phyloP scores from a whole-genome alignment of 2,329 filamentous ascomycete species.

The Fusarium heterosporum region DNA sequence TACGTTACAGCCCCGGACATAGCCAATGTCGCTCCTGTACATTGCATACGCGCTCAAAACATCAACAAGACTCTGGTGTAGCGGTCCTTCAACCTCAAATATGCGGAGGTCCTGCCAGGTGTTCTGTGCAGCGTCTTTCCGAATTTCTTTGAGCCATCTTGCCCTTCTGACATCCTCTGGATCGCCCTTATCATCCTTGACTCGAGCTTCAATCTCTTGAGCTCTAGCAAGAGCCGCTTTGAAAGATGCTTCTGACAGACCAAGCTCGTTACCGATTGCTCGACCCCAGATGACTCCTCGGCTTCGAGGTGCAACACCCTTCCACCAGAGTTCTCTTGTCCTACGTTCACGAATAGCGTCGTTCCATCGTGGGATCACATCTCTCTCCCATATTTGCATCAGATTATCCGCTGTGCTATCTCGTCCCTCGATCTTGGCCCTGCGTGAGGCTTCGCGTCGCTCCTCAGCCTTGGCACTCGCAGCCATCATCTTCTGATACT shows the following conservation, averaged over 20 bases:
- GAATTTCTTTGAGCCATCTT: conserved; percentile 73
- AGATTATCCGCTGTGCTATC: conserved; percentile 67
- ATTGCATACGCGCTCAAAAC: conserved; percentile 83
- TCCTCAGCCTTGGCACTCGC: conserved; percentile 70
- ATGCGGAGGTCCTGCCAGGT: conserved; percentile 80
- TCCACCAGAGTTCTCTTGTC: conserved; percentile 85
- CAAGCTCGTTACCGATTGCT: conserved; percentile 80
- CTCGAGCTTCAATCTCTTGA: conserved; percentile 68
- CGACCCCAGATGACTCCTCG: conserved; percentile 76
- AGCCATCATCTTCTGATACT: conserved; percentile 87
- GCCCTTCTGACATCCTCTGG: conserved; percentile 67
- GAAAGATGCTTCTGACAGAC: conserved; percentile 75
- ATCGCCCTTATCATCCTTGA: conserved; percentile 62
- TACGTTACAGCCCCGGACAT: conserved; percentile 79
- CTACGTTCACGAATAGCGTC: conserved; percentile 74
- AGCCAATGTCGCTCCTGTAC: conserved; percentile 86
- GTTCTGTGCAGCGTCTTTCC: conserved; percentile 69
- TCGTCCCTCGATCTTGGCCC: conserved; percentile 63
- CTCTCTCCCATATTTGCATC: conserved; percentile 77
- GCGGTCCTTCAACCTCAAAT: conserved; percentile 73
- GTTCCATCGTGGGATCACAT: conserved; percentile 81
- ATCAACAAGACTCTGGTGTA: conserved; percentile 76
- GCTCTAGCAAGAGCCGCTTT: conserved; percentile 77
- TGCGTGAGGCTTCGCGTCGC: conserved; percentile 65
- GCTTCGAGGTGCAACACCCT: conserved; percentile 77